Evolutionary conservation across 139 green algal species (phyloP), one percentile per base, ranked within the genome.

Genomic region (Asterochloris erici): DNA sequence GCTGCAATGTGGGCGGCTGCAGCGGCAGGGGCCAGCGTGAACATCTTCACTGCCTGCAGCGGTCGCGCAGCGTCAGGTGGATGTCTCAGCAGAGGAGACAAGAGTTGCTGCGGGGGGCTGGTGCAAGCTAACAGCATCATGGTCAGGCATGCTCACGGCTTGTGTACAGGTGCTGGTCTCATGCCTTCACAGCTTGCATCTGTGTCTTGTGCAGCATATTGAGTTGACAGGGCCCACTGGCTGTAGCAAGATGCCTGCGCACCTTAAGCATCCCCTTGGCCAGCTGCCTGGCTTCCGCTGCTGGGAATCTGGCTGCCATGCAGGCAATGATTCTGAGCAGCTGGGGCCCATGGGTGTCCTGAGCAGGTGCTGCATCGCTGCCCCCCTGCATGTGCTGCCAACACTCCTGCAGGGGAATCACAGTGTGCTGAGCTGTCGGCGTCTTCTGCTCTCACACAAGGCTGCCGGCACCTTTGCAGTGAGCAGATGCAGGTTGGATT

Each of bases 311-410:
- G 1, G 70, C 79, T 11, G 93, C 91, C 0, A 89, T 83, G n/a
- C 90, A 78, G 17, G 87, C 89, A 66, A 97, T 92, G 60, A 94
- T 89, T 76, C 86, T 85, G 77, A 97, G 87, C 85, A 96, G 79
- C 83, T 84, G 74, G 1, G 87, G 79, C 80, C 89, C 84, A 23
- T 70, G 26, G 14, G 74, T 64, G 61, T 69, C 29, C 28, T 15
- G 21, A 14, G 23, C 16, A 17, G 26, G 12, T 81, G 77, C 63
- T 73, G 27, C 63, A 47, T n/a, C 63, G 12, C 63, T 62, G 10
- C 63, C 27, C 17, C 19, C 69, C 77, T 82, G 77, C 12, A 85
- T 12, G 16, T 54, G 17, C 60, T 68, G 9, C 82, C 82, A 85
- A 26, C n/a, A 17, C 0, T 85, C 85, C 77, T 88, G 85, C 78